phyloP scores from a whole-genome alignment of 768 basidiomycete species.

The Leccinum boreale region DNA sequence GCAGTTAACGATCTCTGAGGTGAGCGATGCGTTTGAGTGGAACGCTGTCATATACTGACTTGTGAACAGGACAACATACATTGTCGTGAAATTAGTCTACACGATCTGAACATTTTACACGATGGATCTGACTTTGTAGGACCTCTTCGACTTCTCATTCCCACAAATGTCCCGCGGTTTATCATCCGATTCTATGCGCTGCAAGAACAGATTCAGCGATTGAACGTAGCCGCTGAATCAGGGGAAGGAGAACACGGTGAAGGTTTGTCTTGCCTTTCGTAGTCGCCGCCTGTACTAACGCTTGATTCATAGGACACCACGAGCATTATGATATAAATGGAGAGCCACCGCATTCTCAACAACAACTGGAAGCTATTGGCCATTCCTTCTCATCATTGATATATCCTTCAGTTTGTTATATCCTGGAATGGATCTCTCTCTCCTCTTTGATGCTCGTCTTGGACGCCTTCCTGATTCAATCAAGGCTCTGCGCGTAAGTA shows the following conservation, averaged over 20 bases:
- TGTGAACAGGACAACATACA: slow-evolving; percentile 60
- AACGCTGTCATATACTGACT: slow-evolving; percentile 2
- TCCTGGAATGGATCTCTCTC: too few relatives aligned
- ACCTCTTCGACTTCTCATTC: slow-evolving; percentile 58
- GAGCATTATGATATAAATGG: slow-evolving; percentile 10
- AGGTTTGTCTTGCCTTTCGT: slow-evolving; percentile 10
- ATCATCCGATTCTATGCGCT: slow-evolving; percentile 62
- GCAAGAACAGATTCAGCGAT: slow-evolving; percentile 51
- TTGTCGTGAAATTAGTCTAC: slow-evolving; percentile 64
- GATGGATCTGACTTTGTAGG: slow-evolving; percentile 61
- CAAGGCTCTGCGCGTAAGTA: too few relatives aligned
- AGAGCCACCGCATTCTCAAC: slow-evolving; percentile 4
- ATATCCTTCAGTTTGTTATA: too few relatives aligned
- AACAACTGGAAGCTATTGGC: slow-evolving; percentile 1
- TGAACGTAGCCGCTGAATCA: slow-evolving; percentile 26
- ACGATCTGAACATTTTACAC: slow-evolving; percentile 69
- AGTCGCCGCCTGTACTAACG: neutral
- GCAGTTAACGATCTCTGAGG: slow-evolving; percentile 64
- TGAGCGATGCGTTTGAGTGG: slow-evolving; percentile 22
- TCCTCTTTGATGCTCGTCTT: too few relatives aligned
- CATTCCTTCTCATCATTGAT: neutral
- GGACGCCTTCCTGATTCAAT: too few relatives aligned
- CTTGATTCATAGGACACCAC: slow-evolving; percentile 10
- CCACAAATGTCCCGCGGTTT: slow-evolving; percentile 51
- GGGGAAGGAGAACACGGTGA: slow-evolving; percentile 18